Percentiles rank a stretch among this genome's conserved stretches.
Evolutionary conservation across 208 protist genomes (phyloP).

Genomic region (Acanthamoeba sp.): DNA sequence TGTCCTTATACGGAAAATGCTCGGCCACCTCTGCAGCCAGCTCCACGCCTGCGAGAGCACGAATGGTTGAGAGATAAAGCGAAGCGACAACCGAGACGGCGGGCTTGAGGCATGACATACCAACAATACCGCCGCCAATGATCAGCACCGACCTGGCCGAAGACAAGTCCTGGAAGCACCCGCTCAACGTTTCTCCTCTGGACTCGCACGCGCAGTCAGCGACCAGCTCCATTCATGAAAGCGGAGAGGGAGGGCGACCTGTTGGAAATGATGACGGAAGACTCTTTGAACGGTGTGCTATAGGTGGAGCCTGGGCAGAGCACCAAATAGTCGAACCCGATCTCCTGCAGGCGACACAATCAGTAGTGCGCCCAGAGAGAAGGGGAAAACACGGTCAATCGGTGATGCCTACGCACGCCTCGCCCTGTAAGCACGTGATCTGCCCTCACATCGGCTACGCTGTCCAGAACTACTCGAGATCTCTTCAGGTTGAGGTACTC

Average conservation of each 20-base stretch:
- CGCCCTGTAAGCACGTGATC: background rate
- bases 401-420: constrained; percentile 4
- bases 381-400: background rate
- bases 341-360: background rate
- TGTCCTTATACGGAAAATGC: constrained; percentile 77
- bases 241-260: background rate
- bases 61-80: background rate
- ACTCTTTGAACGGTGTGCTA: constrained; percentile 76
- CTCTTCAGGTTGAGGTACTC: constrained; percentile 36
- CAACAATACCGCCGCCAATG: constrained; percentile 36
- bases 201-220: background rate
- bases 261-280: constrained; percentile 68
- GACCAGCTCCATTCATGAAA: background rate
- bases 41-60: constrained; percentile 78
- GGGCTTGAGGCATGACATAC: background rate
- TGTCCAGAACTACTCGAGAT: constrained; percentile 19
- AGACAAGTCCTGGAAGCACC: constrained; percentile 36
- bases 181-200: constrained; percentile 42
- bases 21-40: constrained; percentile 81
- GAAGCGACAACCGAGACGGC: background rate
- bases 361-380: background rate
- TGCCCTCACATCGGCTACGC: background rate
- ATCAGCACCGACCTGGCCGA: background rate
- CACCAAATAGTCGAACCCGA: constrained; percentile 79
- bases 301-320: constrained; percentile 78